phyloP scores from a whole-genome alignment of 108 stramenopile genomes.

The Ochromonas danica region DNA sequence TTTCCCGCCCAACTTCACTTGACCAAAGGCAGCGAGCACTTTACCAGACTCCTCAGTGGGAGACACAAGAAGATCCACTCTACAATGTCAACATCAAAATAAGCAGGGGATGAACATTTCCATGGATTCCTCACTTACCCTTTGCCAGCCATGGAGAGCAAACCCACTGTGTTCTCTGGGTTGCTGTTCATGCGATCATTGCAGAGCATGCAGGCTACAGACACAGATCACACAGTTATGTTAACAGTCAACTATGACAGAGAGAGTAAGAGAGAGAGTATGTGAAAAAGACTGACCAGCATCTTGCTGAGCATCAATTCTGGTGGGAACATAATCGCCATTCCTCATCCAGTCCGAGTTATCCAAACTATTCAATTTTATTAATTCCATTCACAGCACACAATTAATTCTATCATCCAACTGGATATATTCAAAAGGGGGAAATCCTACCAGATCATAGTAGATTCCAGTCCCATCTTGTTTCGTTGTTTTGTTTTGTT shows the following conservation, averaged over 20 bases:
- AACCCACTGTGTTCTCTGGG: conserved; percentile 95
- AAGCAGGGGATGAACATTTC: too few relatives aligned
- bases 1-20: conserved; percentile 55
- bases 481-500: neutral
- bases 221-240: too few relatives aligned
- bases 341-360: conserved; percentile 97
- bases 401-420: neutral
- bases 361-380: conserved; percentile 67
- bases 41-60: conserved; percentile 94
- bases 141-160: conserved; percentile 69
- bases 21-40: conserved; percentile 76
- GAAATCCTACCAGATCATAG: conserved; percentile 73
- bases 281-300: conserved; percentile 51
- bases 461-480: conserved; percentile 88
- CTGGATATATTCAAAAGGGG: neutral
- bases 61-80: conserved; percentile 80
- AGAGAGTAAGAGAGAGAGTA: neutral
- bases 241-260: neutral
- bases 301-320: conserved; percentile 93
- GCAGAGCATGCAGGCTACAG: too few relatives aligned
- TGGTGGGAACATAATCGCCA: conserved; percentile 96
- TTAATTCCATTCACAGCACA: neutral
- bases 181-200: conserved; percentile 66
- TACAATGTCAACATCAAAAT: too few relatives aligned
- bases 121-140: conserved; percentile 40